These are phyloP conservation scores for Claviceps maximensis DNA, from an alignment of 2,329 filamentous ascomycete genomes.

Conservation along the genomic window DNA sequence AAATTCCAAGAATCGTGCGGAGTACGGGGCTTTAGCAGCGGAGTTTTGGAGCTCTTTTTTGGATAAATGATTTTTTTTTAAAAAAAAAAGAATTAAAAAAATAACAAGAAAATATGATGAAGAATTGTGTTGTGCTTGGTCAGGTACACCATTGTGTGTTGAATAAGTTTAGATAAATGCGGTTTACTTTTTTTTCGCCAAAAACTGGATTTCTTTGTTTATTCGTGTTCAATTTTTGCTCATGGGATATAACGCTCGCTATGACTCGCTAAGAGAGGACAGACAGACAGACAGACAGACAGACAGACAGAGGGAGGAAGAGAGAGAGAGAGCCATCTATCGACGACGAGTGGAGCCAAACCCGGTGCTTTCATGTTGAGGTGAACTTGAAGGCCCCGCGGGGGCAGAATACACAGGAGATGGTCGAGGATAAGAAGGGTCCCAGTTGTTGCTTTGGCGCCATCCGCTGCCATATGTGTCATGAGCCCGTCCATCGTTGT, in stretches of 20 bases:
- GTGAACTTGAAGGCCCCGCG: slow-evolving; percentile 20
- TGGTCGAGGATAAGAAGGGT: slow-evolving; percentile 12
- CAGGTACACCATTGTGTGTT: background rate
- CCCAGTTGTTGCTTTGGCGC: slow-evolving; percentile 15
- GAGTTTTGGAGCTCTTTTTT: slow-evolving; percentile 6
- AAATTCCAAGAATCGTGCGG: background rate
- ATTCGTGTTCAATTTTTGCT: background rate
- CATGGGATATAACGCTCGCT: too few species aligned
- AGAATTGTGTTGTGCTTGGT: background rate
- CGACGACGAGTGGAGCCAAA: slow-evolving; percentile 57
- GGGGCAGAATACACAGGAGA: slow-evolving; percentile 17
- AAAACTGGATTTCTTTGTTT: too few species aligned
- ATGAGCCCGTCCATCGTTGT: slow-evolving; percentile 14
- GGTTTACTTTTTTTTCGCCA: too few species aligned
- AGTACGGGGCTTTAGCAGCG: slow-evolving; percentile 6
- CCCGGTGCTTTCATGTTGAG: slow-evolving; percentile 54
- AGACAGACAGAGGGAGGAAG: too few species aligned
- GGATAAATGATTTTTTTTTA: slow-evolving; percentile 2
- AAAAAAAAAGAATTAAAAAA: background rate
- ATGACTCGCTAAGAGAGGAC: too few species aligned
- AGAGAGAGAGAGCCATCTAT: slow-evolving; percentile 19
- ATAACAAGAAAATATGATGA: background rate
- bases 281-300: too few species aligned
- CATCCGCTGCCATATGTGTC: slow-evolving; percentile 11
- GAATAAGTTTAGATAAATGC: too few species aligned